Evolutionary conservation across 2,329 filamentous ascomycete genomes (phyloP).

Genomic region (Didymella lethalis): DNA sequence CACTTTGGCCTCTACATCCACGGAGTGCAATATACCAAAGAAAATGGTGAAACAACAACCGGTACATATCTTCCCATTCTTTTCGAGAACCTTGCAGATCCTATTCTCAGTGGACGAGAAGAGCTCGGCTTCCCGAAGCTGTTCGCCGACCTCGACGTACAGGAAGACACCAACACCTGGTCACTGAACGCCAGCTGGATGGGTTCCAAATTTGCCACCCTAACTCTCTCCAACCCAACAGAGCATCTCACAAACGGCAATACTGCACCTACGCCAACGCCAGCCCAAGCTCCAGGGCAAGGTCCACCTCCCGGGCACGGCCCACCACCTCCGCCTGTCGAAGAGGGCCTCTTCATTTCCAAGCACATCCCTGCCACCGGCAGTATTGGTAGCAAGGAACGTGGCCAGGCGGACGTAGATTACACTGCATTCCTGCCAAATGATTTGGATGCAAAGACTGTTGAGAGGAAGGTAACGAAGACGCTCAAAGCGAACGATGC

Average conservation of each 20-base stretch:
- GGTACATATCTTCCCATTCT: slow-evolving; percentile 66
- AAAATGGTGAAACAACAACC: slow-evolving; percentile 56
- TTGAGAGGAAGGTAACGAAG: slow-evolving; percentile 47
- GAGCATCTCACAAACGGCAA: slow-evolving; percentile 9
- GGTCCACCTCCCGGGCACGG: not conserved
- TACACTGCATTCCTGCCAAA: slow-evolving; percentile 58
- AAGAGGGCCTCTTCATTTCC: slow-evolving; percentile 63
- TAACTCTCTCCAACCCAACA: slow-evolving; percentile 39
- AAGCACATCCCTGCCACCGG: slow-evolving; percentile 66
- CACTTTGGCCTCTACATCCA: slow-evolving; percentile 69
- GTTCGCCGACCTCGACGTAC: slow-evolving; percentile 60
- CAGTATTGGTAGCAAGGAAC: slow-evolving; percentile 44
- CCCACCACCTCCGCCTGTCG: slow-evolving; percentile 23
- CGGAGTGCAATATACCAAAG: slow-evolving; percentile 64
- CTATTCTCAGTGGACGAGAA: slow-evolving; percentile 66
- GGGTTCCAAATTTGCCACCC: slow-evolving; percentile 43
- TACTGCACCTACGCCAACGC: slow-evolving; percentile 1
- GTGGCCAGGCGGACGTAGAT: slow-evolving; percentile 62
- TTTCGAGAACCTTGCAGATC: slow-evolving; percentile 66
- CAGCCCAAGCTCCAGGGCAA: not conserved
- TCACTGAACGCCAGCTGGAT: slow-evolving; percentile 53
- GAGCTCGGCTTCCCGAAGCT: slow-evolving; percentile 70
- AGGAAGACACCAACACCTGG: slow-evolving; percentile 47
- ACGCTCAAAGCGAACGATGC: slow-evolving; percentile 53
- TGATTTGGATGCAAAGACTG: slow-evolving; percentile 41